Evolutionary conservation across 768 basidiomycete species (phyloP).

Genomic region (Udeniomyces megalosporus): DNA sequence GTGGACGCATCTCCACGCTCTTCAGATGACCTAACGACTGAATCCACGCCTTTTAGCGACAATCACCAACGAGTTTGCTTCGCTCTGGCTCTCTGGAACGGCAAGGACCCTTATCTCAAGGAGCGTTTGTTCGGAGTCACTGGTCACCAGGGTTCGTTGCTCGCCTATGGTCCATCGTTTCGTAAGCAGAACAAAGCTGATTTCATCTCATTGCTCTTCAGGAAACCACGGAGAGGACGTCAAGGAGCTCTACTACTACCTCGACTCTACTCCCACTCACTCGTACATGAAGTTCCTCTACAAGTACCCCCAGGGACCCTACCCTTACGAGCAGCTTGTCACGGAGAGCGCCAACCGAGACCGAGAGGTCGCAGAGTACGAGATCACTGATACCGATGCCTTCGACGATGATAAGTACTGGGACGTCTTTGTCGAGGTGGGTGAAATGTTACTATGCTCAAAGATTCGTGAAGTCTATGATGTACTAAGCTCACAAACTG

Average conservation of each 20-base stretch:
- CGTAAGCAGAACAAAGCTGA: slow-evolving; percentile 11
- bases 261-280: slow-evolving; percentile 95
- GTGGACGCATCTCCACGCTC: too few relatives aligned
- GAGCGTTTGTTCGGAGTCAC: slow-evolving; percentile 93
- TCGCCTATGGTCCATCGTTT: not conserved
- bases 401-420: slow-evolving; percentile 92
- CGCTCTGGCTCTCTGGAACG: slow-evolving; percentile 85
- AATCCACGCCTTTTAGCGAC: slow-evolving; percentile 34
- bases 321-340: slow-evolving; percentile 87
- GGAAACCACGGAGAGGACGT: slow-evolving; percentile 99
- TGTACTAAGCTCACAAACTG: not conserved
- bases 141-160: slow-evolving; percentile 49
- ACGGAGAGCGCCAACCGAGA: slow-evolving; percentile 63
- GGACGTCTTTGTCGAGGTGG: slow-evolving; percentile 94
- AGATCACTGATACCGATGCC: slow-evolving; percentile 77
- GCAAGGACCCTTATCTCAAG: slow-evolving; percentile 80
- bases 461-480: not conserved
- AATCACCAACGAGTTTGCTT: slow-evolving; percentile 92
- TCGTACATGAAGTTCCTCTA: slow-evolving; percentile 99
- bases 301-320: slow-evolving; percentile 88
- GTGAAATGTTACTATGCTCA: slow-evolving; percentile 23
- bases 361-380: slow-evolving; percentile 77
- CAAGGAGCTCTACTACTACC: slow-evolving; percentile 96
- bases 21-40: not conserved
- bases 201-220: slow-evolving; percentile 8